A percentile compares a stretch with the other conserved stretches of the same genome.
These are phyloP conservation scores for Quercus variabilis DNA, from an alignment of 306 rosid genomes.

Conservation along the genomic window DNA sequence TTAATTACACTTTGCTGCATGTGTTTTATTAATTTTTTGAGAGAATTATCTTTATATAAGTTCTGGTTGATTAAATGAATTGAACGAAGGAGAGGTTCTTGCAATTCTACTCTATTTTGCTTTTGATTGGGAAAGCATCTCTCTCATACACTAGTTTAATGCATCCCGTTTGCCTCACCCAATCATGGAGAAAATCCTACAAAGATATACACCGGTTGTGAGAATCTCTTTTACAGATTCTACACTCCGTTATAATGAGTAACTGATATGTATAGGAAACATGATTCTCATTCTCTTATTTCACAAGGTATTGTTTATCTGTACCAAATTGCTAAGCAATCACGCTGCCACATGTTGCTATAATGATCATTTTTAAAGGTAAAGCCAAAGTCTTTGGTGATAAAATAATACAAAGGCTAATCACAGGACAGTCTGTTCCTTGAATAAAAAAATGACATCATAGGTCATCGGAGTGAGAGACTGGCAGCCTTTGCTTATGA, in stretches of 20 bases:
- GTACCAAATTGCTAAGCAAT: conserved; percentile 32
- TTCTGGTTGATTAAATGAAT: conserved; percentile 28
- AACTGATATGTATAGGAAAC: conserved; percentile 9
- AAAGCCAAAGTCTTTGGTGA: conserved; percentile 19
- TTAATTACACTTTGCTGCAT: conserved; percentile 12
- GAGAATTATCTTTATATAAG: not conserved
- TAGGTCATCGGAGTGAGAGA: not conserved
- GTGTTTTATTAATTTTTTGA: not conserved
- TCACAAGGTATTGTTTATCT: conserved; percentile 1
- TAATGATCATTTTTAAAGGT: conserved; percentile 39
- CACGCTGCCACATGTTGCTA: conserved; percentile 37
- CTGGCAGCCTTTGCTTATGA: not conserved
- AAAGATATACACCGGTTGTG: conserved; percentile 52
- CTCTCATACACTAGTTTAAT: too few species aligned
- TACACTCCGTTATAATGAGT: not conserved
- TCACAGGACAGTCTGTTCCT: conserved; percentile 25
- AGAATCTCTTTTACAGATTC: conserved; percentile 58
- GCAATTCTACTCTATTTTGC: too few species aligned
- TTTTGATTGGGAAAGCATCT: too few species aligned
- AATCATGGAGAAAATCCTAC: conserved; percentile 28
- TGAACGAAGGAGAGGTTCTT: conserved; percentile 4
- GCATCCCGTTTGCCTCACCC: conserved; percentile 9
- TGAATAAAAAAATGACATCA: not conserved
- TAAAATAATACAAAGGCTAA: conserved; percentile 7
- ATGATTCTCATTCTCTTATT: conserved; percentile 31